A percentile compares a stretch with the other conserved stretches of the same genome.
Evolutionary conservation across 139 green algal species (phyloP).

Genomic region (Haematococcus sp.): DNA sequence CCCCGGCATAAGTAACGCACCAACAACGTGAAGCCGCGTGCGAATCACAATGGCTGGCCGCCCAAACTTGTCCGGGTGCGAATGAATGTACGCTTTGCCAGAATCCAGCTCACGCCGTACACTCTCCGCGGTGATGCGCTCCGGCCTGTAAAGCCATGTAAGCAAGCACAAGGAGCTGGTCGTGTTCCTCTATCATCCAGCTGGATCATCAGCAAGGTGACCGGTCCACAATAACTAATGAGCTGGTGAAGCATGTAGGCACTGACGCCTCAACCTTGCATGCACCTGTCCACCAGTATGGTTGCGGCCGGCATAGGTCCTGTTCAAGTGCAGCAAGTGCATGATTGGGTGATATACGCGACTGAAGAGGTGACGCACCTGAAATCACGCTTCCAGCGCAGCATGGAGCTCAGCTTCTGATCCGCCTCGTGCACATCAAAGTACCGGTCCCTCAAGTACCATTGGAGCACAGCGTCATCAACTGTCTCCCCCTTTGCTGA

Average conservation of each 20-base stretch:
- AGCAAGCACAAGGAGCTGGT: too few species aligned
- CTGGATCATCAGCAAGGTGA: too few species aligned
- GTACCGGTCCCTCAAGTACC: constrained; percentile 57
- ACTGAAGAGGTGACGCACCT: constrained; percentile 36
- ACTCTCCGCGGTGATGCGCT: constrained; percentile 39
- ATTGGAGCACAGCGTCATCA: not conserved
- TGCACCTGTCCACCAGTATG: too few species aligned
- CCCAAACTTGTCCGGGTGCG: constrained; percentile 62
- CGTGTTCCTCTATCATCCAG: too few species aligned
- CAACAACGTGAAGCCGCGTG: too few species aligned
- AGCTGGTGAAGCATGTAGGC: too few species aligned
- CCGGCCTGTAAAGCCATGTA: constrained; percentile 47
- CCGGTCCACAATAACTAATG: too few species aligned
- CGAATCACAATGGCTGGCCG: constrained; percentile 84
- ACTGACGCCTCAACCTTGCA: too few species aligned
- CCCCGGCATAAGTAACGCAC: too few species aligned
- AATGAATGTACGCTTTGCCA: constrained; percentile 87
- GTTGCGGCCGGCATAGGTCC: too few species aligned
- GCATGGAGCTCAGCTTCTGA: constrained; percentile 69
- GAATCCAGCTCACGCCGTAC: constrained; percentile 65
- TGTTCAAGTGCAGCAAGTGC: too few species aligned
- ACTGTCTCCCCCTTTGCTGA: not conserved
- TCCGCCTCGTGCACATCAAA: constrained; percentile 78
- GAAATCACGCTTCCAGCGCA: constrained; percentile 68
- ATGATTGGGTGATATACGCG: too few species aligned